phyloP scores from a whole-genome alignment of 1,284 basidiomycete genomes.

The Quambalaria eucalypti region DNA sequence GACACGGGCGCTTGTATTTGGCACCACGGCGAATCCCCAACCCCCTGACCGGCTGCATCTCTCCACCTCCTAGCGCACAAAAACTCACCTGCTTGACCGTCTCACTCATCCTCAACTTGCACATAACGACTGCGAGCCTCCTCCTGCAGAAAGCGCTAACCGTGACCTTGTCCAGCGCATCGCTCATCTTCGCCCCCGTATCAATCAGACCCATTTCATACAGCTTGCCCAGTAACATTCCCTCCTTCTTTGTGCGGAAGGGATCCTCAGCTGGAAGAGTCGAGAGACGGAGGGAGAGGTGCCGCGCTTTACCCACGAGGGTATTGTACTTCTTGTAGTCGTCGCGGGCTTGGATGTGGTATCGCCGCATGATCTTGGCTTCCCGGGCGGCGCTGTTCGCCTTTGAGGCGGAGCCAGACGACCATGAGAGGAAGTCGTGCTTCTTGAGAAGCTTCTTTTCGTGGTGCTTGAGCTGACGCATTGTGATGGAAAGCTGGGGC shows the following conservation, averaged over 20 bases:
- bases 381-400: slow-evolving; percentile 85
- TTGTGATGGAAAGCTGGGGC: too few relatives aligned
- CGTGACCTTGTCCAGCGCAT: slow-evolving; percentile 67
- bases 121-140: slow-evolving; percentile 84
- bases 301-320: slow-evolving; percentile 76
- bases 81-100: slow-evolving; percentile 78
- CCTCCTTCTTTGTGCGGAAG: slow-evolving; percentile 75
- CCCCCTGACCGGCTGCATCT: background rate
- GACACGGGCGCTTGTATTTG: background rate
- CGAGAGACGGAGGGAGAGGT: slow-evolving; percentile 76
- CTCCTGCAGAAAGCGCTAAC: slow-evolving; percentile 88
- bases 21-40: background rate
- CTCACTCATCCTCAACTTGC: slow-evolving; percentile 82
- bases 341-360: slow-evolving; percentile 63
- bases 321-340: slow-evolving; percentile 99
- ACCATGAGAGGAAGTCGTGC: slow-evolving; percentile 62
- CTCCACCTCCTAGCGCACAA: background rate
- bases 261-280: slow-evolving; percentile 82
- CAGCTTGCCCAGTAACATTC: slow-evolving; percentile 78
- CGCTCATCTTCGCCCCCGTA: slow-evolving; percentile 51
- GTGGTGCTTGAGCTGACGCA: slow-evolving; percentile 45
- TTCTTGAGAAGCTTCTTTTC: slow-evolving; percentile 47
- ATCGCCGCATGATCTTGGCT: slow-evolving; percentile 87
- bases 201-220: slow-evolving; percentile 91
- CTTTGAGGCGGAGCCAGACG: too few relatives aligned